Evolutionary conservation across 306 rosid species (phyloP), one percentile per base, ranked within the genome.

Genomic region (Cucumis cinereus): DNA sequence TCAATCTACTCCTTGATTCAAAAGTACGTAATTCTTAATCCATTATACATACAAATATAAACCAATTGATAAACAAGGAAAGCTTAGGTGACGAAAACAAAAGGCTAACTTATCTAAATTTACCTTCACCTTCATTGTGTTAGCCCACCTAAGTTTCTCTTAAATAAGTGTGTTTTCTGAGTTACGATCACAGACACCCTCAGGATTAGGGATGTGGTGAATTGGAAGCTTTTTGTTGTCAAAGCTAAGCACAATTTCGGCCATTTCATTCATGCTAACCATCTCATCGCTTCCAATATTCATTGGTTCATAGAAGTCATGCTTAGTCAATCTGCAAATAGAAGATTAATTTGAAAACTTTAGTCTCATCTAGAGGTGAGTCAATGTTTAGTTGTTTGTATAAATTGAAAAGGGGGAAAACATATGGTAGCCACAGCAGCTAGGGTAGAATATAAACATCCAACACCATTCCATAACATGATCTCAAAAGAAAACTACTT

Each of bases 251-350:
- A 94, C 92, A 73, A 91, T 94, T 83, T 91, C 98, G 47, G 97
- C 98, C 98, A 94, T 94, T 76, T 91, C 98, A 80, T 94, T 91
- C 98, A 94, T 94, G 95, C 98, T 91, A 7, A 94, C 98, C 98
- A 94, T 94, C 87, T 94, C 98, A 54, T 94, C 97, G 43, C 98
- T 94, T 84, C 98, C 98, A 80, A 91, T 91, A 77, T 94, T 94
- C 77, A 94, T 96, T 9, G 98, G 97, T 83, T 94, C 98, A 2
- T 90, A 86, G 83, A 94, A 94, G 81, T 94, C 98, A 3, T 97
- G 91, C 79, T 94, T 94, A 0, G 98, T 94, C 95, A 94, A 89
- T 78, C 98, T 94, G 55, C 77, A 74, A 79, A 64, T 24, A 62
- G 52, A 38, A 28, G 55, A 20, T 30, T 6, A 2, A 75, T 36